Percentiles rank a stretch among this genome's conserved stretches.
Evolutionary conservation across 305 asterid species (phyloP).

Genomic region (Nicotiana rustica): DNA sequence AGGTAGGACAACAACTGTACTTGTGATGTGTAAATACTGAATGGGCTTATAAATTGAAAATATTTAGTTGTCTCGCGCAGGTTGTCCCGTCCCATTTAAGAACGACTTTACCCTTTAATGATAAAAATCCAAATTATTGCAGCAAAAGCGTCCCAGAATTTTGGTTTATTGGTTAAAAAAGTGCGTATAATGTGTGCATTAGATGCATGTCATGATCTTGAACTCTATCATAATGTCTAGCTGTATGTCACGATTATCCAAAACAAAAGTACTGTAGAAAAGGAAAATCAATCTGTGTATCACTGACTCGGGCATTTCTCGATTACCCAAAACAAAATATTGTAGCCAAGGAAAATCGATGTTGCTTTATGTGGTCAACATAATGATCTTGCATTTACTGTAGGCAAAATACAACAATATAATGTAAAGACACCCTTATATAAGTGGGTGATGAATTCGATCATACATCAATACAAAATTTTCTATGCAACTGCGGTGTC

Average conservation of each 20-base stretch:
- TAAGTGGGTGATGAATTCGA: background rate
- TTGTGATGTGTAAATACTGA: background rate
- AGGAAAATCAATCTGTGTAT: too few relatives aligned
- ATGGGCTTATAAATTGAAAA: background rate
- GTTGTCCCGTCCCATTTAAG: too few relatives aligned
- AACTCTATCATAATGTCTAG: too few relatives aligned
- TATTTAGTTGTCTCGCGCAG: background rate
- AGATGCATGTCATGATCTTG: too few relatives aligned
- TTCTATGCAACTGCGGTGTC: background rate
- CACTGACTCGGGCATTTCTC: too few relatives aligned
- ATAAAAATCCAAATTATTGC: background rate
- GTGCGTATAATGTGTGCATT: too few relatives aligned
- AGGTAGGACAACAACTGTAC: background rate
- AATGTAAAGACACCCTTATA: constrained; percentile 3
- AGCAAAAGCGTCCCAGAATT: background rate
- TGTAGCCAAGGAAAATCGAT: background rate
- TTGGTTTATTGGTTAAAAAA: too few relatives aligned
- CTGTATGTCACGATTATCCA: too few relatives aligned
- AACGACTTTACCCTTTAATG: background rate
- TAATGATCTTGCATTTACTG: constrained; percentile 26
- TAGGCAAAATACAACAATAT: constrained; percentile 1
- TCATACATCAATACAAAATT: constrained; percentile 32
- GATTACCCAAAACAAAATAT: too few relatives aligned
- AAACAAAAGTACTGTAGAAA: too few relatives aligned
- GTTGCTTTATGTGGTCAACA: background rate